These are phyloP conservation scores for Talaromyces nanjingensis DNA, from an alignment of 495 filamentous ascomycete species.

Conservation along the genomic window DNA sequence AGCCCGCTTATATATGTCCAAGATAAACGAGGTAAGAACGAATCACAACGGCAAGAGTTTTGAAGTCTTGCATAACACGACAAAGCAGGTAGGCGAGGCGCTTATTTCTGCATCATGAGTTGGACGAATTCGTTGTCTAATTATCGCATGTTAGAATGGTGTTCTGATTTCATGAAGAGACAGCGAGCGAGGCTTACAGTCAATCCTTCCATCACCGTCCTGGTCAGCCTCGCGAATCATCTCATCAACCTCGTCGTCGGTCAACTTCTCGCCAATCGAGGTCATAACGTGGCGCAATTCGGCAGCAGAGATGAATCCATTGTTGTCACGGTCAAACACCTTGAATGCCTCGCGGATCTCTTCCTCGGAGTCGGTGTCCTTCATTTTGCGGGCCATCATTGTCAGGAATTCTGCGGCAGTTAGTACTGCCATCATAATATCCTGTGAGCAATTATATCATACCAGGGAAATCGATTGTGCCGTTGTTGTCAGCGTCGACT, in stretches of 20 bases:
- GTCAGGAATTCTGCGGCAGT: constrained; percentile 78
- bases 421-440: constrained; percentile 2
- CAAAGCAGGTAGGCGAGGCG: constrained; percentile 14
- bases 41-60: not conserved
- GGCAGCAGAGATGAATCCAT: constrained; percentile 96
- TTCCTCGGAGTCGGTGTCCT: constrained; percentile 99
- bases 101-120: constrained; percentile 99
- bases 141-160: constrained; percentile 1
- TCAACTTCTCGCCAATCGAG: constrained; percentile 98
- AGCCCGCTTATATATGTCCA: constrained; percentile 6
- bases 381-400: constrained; percentile 99
- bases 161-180: not conserved
- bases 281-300: constrained; percentile 99
- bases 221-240: constrained; percentile 99
- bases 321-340: constrained; percentile 99
- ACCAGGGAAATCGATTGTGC: constrained; percentile 99
- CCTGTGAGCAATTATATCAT: constrained; percentile 23
- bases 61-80: not conserved
- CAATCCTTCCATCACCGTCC: constrained; percentile 94
- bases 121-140: constrained; percentile 99
- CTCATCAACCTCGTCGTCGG: constrained; percentile 98
- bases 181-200: constrained; percentile 54
- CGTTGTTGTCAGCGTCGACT: constrained; percentile 99
- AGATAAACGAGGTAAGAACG: not conserved
- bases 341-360: constrained; percentile 94